These are phyloP conservation scores for Hortiboletus flavorubellus DNA, from an alignment of 768 basidiomycete genomes.

Conservation along the genomic window DNA sequence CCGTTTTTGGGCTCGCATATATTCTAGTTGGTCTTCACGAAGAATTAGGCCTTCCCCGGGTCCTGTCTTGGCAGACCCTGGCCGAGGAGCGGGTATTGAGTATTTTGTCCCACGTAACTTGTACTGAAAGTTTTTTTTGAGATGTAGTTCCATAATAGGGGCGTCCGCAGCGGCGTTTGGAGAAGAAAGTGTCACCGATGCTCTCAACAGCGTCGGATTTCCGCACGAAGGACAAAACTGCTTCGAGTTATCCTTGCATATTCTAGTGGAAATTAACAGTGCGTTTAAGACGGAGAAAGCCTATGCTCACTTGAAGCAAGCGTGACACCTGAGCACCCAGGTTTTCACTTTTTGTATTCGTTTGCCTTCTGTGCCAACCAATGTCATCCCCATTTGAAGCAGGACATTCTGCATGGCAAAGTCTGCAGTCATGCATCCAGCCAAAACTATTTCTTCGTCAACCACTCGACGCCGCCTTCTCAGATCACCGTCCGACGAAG, in stretches of 20 bases:
- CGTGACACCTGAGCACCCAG: constrained; percentile 96
- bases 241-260: constrained; percentile 92
- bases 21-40: constrained; percentile 91
- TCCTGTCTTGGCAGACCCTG: constrained; percentile 82
- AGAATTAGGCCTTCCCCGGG: constrained; percentile 81
- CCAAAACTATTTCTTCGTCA: constrained; percentile 46
- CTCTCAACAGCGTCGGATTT: constrained; percentile 84
- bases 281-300: background rate
- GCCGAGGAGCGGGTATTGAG: constrained; percentile 86
- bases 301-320: constrained; percentile 91
- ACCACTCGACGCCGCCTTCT: constrained; percentile 35
- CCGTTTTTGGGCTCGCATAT: constrained; percentile 74
- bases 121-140: constrained; percentile 96
- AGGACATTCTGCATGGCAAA: constrained; percentile 99
- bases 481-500: constrained; percentile 39
- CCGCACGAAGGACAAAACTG: constrained; percentile 99
- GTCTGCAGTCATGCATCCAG: constrained; percentile 97
- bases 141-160: constrained; percentile 80
- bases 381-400: constrained; percentile 87
- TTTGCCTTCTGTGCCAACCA: constrained; percentile 89
- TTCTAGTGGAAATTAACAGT: constrained; percentile 43
- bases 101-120: constrained; percentile 87
- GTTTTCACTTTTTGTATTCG: constrained; percentile 88
- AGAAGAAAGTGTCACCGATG: constrained; percentile 81
- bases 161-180: constrained; percentile 57